These are phyloP conservation scores for Akebia trifoliata DNA, from an alignment of 164 flowering plant species.

Conservation along the genomic window DNA sequence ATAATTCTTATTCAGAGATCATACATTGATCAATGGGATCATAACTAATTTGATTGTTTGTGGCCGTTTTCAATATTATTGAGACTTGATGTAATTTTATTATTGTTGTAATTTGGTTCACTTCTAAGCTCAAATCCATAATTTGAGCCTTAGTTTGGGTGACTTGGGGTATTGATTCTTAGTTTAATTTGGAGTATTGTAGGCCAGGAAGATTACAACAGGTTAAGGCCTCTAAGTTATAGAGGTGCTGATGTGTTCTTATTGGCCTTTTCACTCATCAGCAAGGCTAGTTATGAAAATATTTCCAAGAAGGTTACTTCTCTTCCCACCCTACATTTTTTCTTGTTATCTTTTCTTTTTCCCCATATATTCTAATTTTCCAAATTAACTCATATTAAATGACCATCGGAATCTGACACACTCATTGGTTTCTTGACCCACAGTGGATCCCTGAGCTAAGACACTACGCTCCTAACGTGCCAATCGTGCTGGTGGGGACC, in stretches of 20 bases:
- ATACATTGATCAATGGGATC: too few relatives aligned
- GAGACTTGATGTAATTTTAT: too few relatives aligned
- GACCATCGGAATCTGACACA: conserved; percentile 8
- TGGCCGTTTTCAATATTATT: too few relatives aligned
- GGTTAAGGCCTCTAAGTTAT: conserved; percentile 72
- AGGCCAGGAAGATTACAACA: conserved; percentile 82
- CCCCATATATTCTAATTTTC: not conserved
- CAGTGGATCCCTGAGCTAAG: conserved; percentile 77
- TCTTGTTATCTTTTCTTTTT: not conserved
- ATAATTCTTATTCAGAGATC: too few relatives aligned
- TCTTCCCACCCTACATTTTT: too few relatives aligned
- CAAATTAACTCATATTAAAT: too few relatives aligned
- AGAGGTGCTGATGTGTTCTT: conserved; percentile 81
- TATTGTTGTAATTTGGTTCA: too few relatives aligned
- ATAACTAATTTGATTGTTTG: too few relatives aligned
- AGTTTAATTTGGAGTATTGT: conserved; percentile 8
- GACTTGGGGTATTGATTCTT: too few relatives aligned
- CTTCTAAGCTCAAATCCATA: too few relatives aligned
- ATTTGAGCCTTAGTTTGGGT: too few relatives aligned
- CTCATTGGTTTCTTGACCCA: not conserved
- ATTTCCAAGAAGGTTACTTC: conserved; percentile 42
- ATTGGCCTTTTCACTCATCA: conserved; percentile 71
- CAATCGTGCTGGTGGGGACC: conserved; percentile 71
- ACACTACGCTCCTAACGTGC: conserved; percentile 68
- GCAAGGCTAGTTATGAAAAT: conserved; percentile 76